Evolutionary conservation across 2,329 filamentous ascomycete species (phyloP), one percentile per base, ranked within the genome.

Genomic region (Venturia effusa): DNA sequence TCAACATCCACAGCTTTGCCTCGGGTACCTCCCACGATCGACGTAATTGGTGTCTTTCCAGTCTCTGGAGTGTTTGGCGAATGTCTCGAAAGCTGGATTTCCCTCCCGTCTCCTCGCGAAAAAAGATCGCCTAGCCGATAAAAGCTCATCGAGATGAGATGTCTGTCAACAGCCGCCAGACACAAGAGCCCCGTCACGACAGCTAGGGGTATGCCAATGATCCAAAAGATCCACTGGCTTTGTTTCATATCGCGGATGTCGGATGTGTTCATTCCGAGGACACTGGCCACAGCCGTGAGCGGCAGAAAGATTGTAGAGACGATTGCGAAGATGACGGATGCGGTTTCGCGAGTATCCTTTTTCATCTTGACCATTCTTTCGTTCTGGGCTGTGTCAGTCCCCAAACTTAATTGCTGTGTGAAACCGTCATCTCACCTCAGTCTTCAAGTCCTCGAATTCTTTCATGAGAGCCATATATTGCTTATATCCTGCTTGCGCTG

Each of bases 221-320:
- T 15, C 61, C 61, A 63, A 27, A 63, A 63, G 11, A 63, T 11
- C 61, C 61, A 63, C 40, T 63, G 61, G 40, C 41, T 32, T 32
- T 55, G 32, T 17, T 13, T 32, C 61, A 63, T 57, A 24, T 63
- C 40, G n/a, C 61, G 61, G 11, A 63, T 61, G 32, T 63, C 61
- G 8, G 19, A 10, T 4, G 61, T 63, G 19, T 59, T 63, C 61
- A 63, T 63, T 1, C 61, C 61, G 19, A 63, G 48, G 10, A 63
- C 24, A 32, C 61, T 59, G 5, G 61, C 41, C n/a, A 63, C 41
- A 15, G 40, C n/a, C 0, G 61, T 57, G 17, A 63, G 61, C 11
- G 61, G 48, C 7, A 61, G 37, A 19, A 61, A 61, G 15, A 61
- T 41, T 4, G 41, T 43, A 7, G 37, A 41, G 24, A 61, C 60